Base-by-base conservation (phyloP, 495 filamentous ascomycete species). In the Hypoxylon intermedium region DNA sequence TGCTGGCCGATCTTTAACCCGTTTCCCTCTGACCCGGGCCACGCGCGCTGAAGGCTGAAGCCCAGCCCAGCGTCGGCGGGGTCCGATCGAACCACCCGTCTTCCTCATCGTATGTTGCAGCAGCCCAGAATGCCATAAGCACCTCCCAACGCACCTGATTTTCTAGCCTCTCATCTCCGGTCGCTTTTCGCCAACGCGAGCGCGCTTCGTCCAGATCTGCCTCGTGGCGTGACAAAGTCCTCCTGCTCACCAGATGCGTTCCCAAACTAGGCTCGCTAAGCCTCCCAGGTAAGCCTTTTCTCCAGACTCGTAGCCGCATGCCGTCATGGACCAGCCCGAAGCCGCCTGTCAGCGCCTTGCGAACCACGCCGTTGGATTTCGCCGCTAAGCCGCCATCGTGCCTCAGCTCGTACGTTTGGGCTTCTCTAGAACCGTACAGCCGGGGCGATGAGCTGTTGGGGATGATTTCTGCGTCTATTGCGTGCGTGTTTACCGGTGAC, bases 41-140 rank as follows among this genome's bases (percentile, higher is more conserved):
- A 51, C n/a, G n/a, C n/a, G n/a, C n/a, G n/a, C n/a, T n/a, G 21
- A 42, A 12, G 19, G 6, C 12, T 13, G 45, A 15, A 21, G 24
- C 33, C 50, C 20, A 21, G 41, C 23, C 7, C 19, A 15, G 7
- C 19, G 34, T 50, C 60, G 60, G 60, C 60, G 18, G 23, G 23
- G 42, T 53, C 61, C 56, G 56, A 66, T 66, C 63, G 20, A 2
- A 66, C 63, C 57, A 66, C 62, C 15, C 3, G 2, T 6, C 38
- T 1, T 4, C 18, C 3, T 1, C 31, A 66, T 66, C 57, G 57
- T 44, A 66, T 52, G 31, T 56, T 44, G 48, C 51, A 58, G 34
- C 63, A 66, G 51, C 40, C 63, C 63, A 66, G 63, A 60, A 41
- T 61, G 40, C 61, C 61, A 51, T 60, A 63, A 63, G 59, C 59